Base-by-base conservation (phyloP, 179 eudicot genomes). In the Corrigiola litoralis region DNA sequence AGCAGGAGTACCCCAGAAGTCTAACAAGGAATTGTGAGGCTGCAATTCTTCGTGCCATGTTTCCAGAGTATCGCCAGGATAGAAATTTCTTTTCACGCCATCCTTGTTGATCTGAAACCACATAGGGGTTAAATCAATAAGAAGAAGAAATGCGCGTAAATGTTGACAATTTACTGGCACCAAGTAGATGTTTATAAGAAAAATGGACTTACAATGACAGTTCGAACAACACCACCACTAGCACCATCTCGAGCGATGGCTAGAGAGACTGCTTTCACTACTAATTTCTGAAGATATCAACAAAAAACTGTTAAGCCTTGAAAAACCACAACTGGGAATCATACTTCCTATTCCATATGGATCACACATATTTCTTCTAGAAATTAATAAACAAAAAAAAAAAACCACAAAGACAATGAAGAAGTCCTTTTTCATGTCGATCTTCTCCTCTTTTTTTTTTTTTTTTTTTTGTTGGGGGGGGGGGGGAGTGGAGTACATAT, bases 191-290 rank as follows among this genome's bases (percentile, higher is more conserved):
- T 8, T 36, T 10, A 40, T 9, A 65, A 24, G 13, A 36, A 62
- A 21, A 11, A 36, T 28, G 32, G 45, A 62, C 92, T 86, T 79
- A 94, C 97, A 25, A 80, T 76, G 61, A 94, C 96, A 27, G 99
- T 94, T 52, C 99, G 88, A 32, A 94, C 91, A 58, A 94, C 99
- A 44, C 99, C 99, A 24, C 99, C 97, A 71, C 99, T 94, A 23
- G 99, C 97, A 58, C 99, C 99, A 82, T 94, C 99, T 54, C 99
- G 87, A 66, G 99, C 99, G 80, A 94, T 94, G 58, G 99, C 99
- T 34, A 94, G 97, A 59, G 99, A 94, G 65, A 94, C 99, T 5
- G 99, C 96, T 80, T 90, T 90, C 37, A 90, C 95, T 41, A 94
- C 99, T 58, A 94, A 55, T 73, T 84, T 61, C 97, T 90, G 91